These are phyloP conservation scores for Artemisia annua DNA, from an alignment of 129 eudicot species.

Conservation along the genomic window DNA sequence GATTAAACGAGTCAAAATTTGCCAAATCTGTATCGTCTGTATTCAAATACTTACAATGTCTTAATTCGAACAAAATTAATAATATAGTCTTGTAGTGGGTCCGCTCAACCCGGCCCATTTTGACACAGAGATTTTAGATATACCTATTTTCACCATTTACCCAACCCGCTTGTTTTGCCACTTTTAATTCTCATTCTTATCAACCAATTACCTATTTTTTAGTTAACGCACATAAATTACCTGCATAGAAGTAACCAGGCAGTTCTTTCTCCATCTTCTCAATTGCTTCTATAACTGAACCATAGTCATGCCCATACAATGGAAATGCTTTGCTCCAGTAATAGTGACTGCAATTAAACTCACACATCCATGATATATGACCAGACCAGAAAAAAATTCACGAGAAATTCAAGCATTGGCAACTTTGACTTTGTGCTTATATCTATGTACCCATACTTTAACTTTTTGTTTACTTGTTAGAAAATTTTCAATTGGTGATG, in stretches of 20 bases:
- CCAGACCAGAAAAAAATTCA: not conserved
- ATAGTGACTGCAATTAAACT: slow-evolving; percentile 61
- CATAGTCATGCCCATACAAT: slow-evolving; percentile 68
- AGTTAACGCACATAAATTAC: slow-evolving; percentile 31
- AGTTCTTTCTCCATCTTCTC: slow-evolving; percentile 84
- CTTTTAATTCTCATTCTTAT: not conserved
- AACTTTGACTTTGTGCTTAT: slow-evolving; percentile 5
- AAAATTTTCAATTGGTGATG: slow-evolving; percentile 11
- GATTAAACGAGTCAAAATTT: no score
- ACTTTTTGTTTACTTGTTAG: not conserved
- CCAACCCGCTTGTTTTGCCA: no score
- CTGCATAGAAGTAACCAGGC: slow-evolving; percentile 95
- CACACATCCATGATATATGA: slow-evolving; percentile 7
- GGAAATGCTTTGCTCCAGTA: slow-evolving; percentile 99
- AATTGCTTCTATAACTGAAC: slow-evolving; percentile 73
- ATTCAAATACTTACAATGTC: no score
- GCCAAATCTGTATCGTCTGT: no score
- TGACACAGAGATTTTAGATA: no score
- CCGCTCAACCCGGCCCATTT: no score
- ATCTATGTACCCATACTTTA: not conserved
- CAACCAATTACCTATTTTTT: not conserved
- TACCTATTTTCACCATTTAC: no score
- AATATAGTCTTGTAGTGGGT: no score
- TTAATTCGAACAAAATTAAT: no score
- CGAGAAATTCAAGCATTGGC: not conserved